These are phyloP conservation scores for Sarcodon aspratus DNA, from an alignment of 768 basidiomycete species.

Conservation along the genomic window DNA sequence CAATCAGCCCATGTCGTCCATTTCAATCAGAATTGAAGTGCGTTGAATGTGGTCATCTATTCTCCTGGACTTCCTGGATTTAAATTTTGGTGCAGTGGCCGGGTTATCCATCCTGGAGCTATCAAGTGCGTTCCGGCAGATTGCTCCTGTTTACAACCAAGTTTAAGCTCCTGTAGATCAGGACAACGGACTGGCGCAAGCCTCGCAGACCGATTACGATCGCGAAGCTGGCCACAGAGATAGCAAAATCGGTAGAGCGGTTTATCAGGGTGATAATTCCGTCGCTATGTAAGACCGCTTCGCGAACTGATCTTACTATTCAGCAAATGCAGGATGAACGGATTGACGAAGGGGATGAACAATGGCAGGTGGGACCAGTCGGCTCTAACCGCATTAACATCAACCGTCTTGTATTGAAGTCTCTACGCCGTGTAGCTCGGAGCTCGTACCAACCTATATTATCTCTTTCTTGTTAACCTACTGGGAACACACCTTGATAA, in stretches of 20 bases:
- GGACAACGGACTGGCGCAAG: slow-evolving; percentile 69
- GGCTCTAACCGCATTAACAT: not conserved
- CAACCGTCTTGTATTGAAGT: not conserved
- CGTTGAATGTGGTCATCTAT: too few species aligned
- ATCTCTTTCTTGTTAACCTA: too few species aligned
- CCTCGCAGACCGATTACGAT: slow-evolving; percentile 70
- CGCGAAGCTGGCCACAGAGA: slow-evolving; percentile 67
- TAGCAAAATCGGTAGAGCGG: slow-evolving; percentile 63
- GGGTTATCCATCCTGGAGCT: slow-evolving; percentile 66
- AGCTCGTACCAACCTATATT: not conserved
- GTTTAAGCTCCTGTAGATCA: slow-evolving; percentile 27
- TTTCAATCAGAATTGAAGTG: too few species aligned
- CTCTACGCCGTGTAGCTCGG: not conserved
- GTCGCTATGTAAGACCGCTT: too few species aligned
- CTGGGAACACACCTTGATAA: too few species aligned
- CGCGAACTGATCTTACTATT: too few species aligned
- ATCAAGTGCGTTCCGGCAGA: slow-evolving; percentile 25
- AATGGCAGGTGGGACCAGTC: not conserved
- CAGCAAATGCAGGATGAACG: too few species aligned
- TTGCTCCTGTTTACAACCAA: too few species aligned
- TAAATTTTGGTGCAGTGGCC: slow-evolving; percentile 47
- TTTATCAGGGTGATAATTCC: slow-evolving; percentile 36
- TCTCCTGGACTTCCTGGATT: too few species aligned
- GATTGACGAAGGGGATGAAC: too few species aligned
- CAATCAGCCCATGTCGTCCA: too few species aligned